Base-by-base conservation (phyloP, 768 basidiomycete species). In the Termitomyces sp. region DNA sequence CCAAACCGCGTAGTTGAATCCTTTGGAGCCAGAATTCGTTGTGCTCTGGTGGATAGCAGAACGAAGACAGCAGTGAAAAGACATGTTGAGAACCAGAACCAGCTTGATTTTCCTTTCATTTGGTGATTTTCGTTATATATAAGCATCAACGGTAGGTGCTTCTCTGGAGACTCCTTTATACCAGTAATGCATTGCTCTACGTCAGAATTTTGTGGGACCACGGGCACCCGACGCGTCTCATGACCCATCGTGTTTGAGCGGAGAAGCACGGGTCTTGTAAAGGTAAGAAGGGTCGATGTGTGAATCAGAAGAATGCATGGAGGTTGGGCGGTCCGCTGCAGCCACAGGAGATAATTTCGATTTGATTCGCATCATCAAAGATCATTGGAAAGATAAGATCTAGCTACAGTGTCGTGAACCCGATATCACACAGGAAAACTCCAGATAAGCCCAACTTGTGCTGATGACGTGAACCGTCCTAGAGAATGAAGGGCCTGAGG, bases 51-150 rank as follows among this genome's bases (percentile, higher is more conserved):
- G 2, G 65, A 63, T 22, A 63, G 57, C 20, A 67, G 60, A 38
- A 68, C 62, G 16, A 72, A 62, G 10, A 63, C 57, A 1, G 60
- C 45, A 33, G 63, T 66, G 3, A 63, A 60, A 35, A 68, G 51
- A 56, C 66, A 66, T 15, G 66, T 64, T 33, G 63, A 45, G 39
- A 65, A 25, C 62, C 70, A 66, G 58, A 73, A 64, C 63, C 64
- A 63, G 35, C 59, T 50, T 15, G 63, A 60, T 57, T 56, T 68
- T 50, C 62, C 63, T 46, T 59, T 60, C 43, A 48, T 48, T 12
- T 47, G 23, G 47, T 56, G 50, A 18, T 36, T 10, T 36, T 25
- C 47, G 47, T 35, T 48, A 12, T 48, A 22, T 27, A 27, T 25
- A 6, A n/a, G 31, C 5, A 32, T 20, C 1, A 29, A 31, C 7